Conservation (phyloP, 192 early-diverging fungal genomes). For the Backusella circina region DNA sequence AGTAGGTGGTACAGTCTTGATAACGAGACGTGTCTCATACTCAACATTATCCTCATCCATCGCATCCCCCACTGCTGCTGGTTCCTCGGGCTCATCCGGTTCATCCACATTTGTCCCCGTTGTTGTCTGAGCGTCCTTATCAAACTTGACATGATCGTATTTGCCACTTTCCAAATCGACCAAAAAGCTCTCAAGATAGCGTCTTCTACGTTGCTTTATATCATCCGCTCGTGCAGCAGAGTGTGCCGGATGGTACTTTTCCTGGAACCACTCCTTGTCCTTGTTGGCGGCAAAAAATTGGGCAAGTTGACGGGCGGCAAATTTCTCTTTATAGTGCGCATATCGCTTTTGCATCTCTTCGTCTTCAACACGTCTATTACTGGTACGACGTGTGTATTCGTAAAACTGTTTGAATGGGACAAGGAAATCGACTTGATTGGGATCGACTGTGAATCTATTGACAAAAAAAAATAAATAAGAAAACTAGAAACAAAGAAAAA, state of each 20-base stretch:
- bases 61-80: slow-evolving; percentile 9
- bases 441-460: slow-evolving; percentile 52
- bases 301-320: slow-evolving; percentile 58
- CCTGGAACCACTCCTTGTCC: slow-evolving; percentile 87
- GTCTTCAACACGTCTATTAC: slow-evolving; percentile 58
- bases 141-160: slow-evolving; percentile 59
- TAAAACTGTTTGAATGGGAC: slow-evolving; percentile 73
- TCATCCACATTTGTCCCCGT: not conserved
- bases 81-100: slow-evolving; percentile 10
- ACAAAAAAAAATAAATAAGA: not conserved
- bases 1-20: slow-evolving; percentile 74
- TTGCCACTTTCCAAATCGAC: slow-evolving; percentile 66
- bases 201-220: slow-evolving; percentile 50
- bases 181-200: slow-evolving; percentile 57
- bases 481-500: no score
- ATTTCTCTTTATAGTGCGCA: slow-evolving; percentile 81
- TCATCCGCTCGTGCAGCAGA: slow-evolving; percentile 50
- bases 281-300: slow-evolving; percentile 78
- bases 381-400: slow-evolving; percentile 62
- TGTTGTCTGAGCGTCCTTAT: slow-evolving; percentile 37
- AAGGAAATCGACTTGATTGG: slow-evolving; percentile 70
- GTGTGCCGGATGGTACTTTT: slow-evolving; percentile 85
- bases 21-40: slow-evolving; percentile 57
- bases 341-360: slow-evolving; percentile 81
- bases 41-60: slow-evolving; percentile 15